These are phyloP conservation scores for Suillus weaverae DNA, from an alignment of 768 basidiomycete species.

Conservation along the genomic window DNA sequence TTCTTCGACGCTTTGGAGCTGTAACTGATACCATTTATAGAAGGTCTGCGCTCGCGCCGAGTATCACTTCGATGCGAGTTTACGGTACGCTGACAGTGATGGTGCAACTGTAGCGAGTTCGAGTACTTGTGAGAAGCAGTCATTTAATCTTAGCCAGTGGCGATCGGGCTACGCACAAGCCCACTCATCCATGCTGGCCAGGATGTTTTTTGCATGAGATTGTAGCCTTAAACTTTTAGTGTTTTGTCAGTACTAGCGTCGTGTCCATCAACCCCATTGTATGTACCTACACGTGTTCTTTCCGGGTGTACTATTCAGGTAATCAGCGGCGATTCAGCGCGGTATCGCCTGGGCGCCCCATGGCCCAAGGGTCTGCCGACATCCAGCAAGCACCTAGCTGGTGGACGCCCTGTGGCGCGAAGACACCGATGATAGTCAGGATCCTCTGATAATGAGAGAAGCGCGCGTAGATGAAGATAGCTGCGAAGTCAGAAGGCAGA, in stretches of 20 bases:
- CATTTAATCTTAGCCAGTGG: conserved; percentile 34
- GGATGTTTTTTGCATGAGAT: conserved; percentile 29
- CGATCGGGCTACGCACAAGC: conserved; percentile 31
- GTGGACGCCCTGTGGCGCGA: not conserved
- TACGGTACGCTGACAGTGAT: conserved; percentile 29
- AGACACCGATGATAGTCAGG: not conserved
- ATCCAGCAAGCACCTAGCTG: not conserved
- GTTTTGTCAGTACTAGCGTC: not conserved
- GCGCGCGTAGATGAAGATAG: not conserved
- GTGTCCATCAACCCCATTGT: not conserved
- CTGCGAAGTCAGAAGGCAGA: not conserved
- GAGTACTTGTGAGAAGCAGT: not conserved
- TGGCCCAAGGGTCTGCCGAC: not conserved
- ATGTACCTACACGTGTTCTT: not conserved
- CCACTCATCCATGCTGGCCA: conserved; percentile 29
- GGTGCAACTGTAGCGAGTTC: conserved; percentile 38
- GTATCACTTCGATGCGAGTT: conserved; percentile 46
- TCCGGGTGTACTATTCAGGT: not conserved
- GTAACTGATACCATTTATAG: conserved; percentile 28
- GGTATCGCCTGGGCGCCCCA: not conserved
- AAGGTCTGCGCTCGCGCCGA: conserved; percentile 53
- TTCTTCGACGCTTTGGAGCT: not conserved
- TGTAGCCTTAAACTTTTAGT: not conserved
- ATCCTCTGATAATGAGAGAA: not conserved
- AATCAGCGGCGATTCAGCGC: too few relatives aligned